phyloP scores from a whole-genome alignment of 495 filamentous ascomycete species.

The Podospora pseudopauciseta region DNA sequence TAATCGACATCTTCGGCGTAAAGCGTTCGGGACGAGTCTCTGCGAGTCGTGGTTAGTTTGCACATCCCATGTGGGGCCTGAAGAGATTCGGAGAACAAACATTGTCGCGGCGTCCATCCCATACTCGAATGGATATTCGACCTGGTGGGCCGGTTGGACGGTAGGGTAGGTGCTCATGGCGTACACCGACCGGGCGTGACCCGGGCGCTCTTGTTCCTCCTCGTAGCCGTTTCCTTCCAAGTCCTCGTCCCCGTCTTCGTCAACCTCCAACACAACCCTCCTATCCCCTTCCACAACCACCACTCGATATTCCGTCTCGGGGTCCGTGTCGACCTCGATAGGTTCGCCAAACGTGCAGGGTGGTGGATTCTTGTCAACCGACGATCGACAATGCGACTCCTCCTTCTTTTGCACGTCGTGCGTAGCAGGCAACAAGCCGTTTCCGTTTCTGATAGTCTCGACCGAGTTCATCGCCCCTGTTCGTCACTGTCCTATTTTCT shows the following conservation, averaged over 20 bases:
- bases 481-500: background rate
- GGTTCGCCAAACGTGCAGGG: background rate
- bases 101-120: background rate
- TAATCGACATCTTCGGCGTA: constrained; percentile 54
- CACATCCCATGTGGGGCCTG: background rate
- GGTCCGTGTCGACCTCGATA: background rate
- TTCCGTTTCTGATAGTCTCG: background rate
- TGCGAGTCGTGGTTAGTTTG: constrained; percentile 9
- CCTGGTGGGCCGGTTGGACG: background rate
- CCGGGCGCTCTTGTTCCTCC: background rate
- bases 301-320: background rate
- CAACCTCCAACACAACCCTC: background rate
- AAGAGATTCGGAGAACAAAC: background rate
- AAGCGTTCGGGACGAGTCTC: constrained; percentile 57
- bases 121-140: background rate
- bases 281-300: background rate
- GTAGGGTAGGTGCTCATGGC: constrained; percentile 5
- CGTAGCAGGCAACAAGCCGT: background rate
- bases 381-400: background rate
- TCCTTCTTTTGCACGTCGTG: background rate
- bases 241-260: constrained; percentile 1
- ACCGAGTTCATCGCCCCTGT: background rate
- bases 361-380: background rate
- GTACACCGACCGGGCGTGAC: background rate
- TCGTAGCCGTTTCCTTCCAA: background rate